Base-by-base conservation (phyloP, 2,329 filamentous ascomycete species). In the Fulvia fulva region DNA sequence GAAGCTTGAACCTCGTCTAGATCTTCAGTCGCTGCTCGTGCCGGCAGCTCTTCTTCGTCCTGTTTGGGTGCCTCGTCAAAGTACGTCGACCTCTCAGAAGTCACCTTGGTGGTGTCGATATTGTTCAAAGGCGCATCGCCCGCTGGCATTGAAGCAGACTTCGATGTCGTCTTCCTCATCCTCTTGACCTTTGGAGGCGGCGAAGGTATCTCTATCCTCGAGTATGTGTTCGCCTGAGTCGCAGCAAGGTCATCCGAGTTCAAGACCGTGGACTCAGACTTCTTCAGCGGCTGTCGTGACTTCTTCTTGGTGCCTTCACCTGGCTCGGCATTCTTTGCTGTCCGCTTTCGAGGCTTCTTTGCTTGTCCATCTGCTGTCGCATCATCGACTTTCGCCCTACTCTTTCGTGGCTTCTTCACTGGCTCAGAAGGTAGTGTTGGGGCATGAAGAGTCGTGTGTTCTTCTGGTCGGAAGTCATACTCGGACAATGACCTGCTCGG, bases 221-320 rank as follows among this genome's bases (percentile, higher is more conserved):
- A 52, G 30, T 52, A 23, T 7, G 25, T 23, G 11, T 12, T 11
- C 7, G 32, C 41, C 12, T 14, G 25, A 32, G 43, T 63, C 21
- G 57, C 54, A 14, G 55, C 61, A 37, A 56, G 57, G 44, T 70
- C 68, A 45, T 70, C 68, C 2, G 68, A 69, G 45, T 70, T 66
- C 25, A 70, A 46, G 8, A 70, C 64, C 44, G 68, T 64, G 6
- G 63, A 64, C 30, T 61, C 67, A 3, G 68, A 70, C 53, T 69
- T 70, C 11, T 59, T 53, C 8, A 63, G 32, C 21, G 55, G 51
- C 60, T 65, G 67, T 28, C 59, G 56, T 7, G 66, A 23, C 51
- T 61, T 64, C 61, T 61, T 65, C 22, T 44, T 43, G 5, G 43
- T 21, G 2, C 30, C 25, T 14, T 43, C 47, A 6, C n/a, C 30